These are phyloP conservation scores for Plasmodium berghei DNA, from an alignment of 169 alveolate species.

Conservation along the genomic window DNA sequence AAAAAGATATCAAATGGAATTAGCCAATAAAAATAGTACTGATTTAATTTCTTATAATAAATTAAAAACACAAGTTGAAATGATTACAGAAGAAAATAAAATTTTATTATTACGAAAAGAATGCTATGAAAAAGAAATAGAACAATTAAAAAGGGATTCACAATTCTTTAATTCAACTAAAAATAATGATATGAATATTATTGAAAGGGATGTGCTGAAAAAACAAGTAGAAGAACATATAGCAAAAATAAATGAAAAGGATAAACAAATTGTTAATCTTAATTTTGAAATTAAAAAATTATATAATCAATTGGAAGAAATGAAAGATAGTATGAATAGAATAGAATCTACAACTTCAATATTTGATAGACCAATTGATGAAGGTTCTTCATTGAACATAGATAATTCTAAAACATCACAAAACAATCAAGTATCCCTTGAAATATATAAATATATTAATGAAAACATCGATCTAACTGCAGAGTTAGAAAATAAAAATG, in stretches of 20 bases:
- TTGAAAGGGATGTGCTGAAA: slow-evolving; percentile 35
- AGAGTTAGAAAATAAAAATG: slow-evolving; percentile 59
- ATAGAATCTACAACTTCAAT: too few relatives aligned
- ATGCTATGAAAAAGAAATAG: slow-evolving; percentile 38
- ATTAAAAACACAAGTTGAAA: slow-evolving; percentile 42
- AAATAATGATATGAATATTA: slow-evolving; percentile 41
- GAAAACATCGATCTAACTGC: slow-evolving; percentile 68
- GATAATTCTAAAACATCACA: too few relatives aligned
- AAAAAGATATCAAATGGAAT: background rate
- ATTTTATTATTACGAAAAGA: slow-evolving; percentile 8
- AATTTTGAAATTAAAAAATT: slow-evolving; percentile 32
- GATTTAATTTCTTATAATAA: slow-evolving; percentile 14
- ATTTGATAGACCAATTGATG: too few relatives aligned
- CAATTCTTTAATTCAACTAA: slow-evolving; percentile 38
- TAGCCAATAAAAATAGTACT: background rate
- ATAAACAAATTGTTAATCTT: slow-evolving; percentile 25
- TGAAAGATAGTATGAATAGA: background rate
- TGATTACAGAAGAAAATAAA: slow-evolving; percentile 41
- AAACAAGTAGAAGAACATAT: slow-evolving; percentile 29
- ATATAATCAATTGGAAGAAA: slow-evolving; percentile 10
- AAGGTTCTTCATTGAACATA: too few relatives aligned
- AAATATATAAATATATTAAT: slow-evolving; percentile 49
- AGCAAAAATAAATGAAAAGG: slow-evolving; percentile 26
- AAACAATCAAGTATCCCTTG: background rate
- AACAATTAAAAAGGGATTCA: slow-evolving; percentile 16